Evolutionary conservation across 1,284 basidiomycete species (phyloP).

Genomic region (Cutaneotrichosporon curvatum): DNA sequence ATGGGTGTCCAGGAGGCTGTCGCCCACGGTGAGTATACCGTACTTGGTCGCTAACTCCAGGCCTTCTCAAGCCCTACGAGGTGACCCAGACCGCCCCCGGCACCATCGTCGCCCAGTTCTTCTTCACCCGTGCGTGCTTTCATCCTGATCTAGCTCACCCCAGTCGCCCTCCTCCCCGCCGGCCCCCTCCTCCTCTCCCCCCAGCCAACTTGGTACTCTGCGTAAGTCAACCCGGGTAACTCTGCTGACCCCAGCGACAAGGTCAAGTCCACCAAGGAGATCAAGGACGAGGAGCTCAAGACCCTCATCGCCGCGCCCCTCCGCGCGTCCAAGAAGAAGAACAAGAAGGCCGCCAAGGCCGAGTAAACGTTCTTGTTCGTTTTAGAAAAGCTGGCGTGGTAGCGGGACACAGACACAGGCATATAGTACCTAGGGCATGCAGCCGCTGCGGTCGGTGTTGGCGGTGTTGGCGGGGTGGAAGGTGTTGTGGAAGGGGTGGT

Average conservation of each 20-base stretch:
- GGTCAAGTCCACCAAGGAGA: slow-evolving; percentile 68
- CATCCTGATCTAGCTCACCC: slow-evolving; percentile 5
- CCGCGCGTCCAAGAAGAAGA: slow-evolving; percentile 85
- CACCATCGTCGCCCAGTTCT: slow-evolving; percentile 83
- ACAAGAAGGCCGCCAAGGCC: slow-evolving; percentile 57
- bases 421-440: not conserved
- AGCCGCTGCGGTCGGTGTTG: too few relatives aligned
- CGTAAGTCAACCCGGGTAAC: slow-evolving; percentile 45
- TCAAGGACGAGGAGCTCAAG: slow-evolving; percentile 81
- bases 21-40: slow-evolving; percentile 59
- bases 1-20: slow-evolving; percentile 95
- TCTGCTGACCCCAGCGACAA: slow-evolving; percentile 50
- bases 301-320: slow-evolving; percentile 67
- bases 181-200: slow-evolving; percentile 80
- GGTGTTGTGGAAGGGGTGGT: too few relatives aligned
- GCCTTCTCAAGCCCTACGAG: slow-evolving; percentile 45
- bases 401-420: not conserved
- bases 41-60: slow-evolving; percentile 9
- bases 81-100: slow-evolving; percentile 63
- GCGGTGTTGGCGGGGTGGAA: too few relatives aligned
- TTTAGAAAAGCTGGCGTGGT: slow-evolving; percentile 1
- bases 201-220: slow-evolving; percentile 84
- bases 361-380: too few relatives aligned
- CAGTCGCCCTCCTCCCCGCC: slow-evolving; percentile 74
- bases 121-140: slow-evolving; percentile 62